Conservation (phyloP, 257 asterid species). For the Nicotiana benthamiana region DNA sequence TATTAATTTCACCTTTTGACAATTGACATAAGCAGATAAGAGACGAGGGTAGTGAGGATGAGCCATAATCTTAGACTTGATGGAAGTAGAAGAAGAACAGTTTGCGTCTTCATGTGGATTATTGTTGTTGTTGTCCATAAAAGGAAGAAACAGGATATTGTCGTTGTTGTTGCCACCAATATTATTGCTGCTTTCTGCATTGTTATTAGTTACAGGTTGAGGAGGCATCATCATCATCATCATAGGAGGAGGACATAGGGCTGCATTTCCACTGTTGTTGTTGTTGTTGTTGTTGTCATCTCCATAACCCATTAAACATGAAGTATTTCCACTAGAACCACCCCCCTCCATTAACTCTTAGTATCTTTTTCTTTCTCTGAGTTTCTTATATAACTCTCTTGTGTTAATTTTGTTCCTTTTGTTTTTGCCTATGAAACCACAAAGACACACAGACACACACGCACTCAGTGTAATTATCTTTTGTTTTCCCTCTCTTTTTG, state of each 20-base stretch:
- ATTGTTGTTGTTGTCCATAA: conserved; percentile 4
- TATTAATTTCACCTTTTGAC: conserved; percentile 57
- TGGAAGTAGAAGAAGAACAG: conserved; percentile 16
- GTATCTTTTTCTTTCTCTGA: neutral
- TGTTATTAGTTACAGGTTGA: conserved; percentile 5
- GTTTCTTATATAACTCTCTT: neutral
- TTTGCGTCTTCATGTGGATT: neutral
- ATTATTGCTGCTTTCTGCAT: conserved; percentile 14
- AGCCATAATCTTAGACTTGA: conserved; percentile 76
- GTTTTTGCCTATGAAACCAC: conserved; percentile 7
- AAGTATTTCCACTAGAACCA: conserved; percentile 21
- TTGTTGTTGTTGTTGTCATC: conserved; percentile 18
- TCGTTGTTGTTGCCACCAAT: conserved; percentile 10
- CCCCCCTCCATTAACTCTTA: conserved; percentile 38
- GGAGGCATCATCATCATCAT: conserved; percentile 50
- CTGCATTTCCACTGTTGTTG: conserved; percentile 22
- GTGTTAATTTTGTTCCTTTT: neutral
- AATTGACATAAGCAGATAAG: conserved; percentile 64
- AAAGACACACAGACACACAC: neutral
- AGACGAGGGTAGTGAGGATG: conserved; percentile 92
- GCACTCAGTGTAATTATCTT: neutral
- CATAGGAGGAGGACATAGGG: conserved; percentile 31
- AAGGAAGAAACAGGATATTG: neutral
- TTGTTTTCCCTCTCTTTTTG: conserved; percentile 17
- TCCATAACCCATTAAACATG: conserved; percentile 50